phyloP scores from a whole-genome alignment of 2,329 filamentous ascomycete species.

The Aspergillus latus region DNA sequence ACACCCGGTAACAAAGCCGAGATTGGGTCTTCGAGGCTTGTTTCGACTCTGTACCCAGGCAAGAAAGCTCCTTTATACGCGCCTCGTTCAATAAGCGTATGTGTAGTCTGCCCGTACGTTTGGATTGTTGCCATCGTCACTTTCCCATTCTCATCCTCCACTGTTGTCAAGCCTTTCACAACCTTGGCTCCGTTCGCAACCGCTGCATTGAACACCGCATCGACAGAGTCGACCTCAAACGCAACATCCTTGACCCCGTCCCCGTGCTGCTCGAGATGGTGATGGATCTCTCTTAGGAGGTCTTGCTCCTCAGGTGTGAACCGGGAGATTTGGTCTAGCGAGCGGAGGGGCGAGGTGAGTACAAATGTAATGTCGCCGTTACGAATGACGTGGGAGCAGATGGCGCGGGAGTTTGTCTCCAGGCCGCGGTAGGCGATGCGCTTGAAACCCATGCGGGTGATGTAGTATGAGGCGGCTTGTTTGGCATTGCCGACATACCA shows the following conservation, averaged over 20 bases:
- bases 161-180: conserved; percentile 55
- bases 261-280: conserved; percentile 81
- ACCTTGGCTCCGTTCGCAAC: conserved; percentile 52
- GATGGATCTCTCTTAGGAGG: conserved; percentile 72
- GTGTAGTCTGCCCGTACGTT: conserved; percentile 94
- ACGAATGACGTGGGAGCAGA: conserved; percentile 73
- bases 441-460: conserved; percentile 80
- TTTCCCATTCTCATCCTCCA: conserved; percentile 61
- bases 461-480: conserved; percentile 87
- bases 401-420: conserved; percentile 78
- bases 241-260: conserved; percentile 95
- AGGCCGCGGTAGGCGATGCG: conserved; percentile 81
- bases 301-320: conserved; percentile 57
- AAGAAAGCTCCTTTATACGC: conserved; percentile 75
- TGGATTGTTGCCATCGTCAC: conserved; percentile 76
- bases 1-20: conserved; percentile 59
- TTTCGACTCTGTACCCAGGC: conserved; percentile 69
- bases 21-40: conserved; percentile 49
- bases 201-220: conserved; percentile 74
- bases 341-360: conserved; percentile 54
- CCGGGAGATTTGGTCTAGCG: conserved; percentile 62
- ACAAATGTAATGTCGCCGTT: conserved; percentile 47
- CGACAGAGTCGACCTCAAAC: conserved; percentile 88
- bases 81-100: conserved; percentile 77
- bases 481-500: conserved; percentile 98